Conservation (phyloP, 73 alveolate species). For the Tetrahymena elliotti region DNA sequence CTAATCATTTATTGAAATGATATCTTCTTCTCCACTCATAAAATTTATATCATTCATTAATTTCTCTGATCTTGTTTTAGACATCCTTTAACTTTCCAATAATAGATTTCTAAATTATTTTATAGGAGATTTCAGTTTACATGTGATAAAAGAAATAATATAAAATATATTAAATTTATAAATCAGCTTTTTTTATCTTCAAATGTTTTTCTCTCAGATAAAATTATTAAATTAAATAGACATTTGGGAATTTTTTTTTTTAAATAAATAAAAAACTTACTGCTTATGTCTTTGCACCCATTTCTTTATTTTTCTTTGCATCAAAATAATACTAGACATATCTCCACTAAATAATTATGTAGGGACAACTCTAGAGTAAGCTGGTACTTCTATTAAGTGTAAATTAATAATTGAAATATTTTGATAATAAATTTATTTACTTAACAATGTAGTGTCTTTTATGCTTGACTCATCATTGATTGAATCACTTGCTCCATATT, state of each 20-base stretch:
- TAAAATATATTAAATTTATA: no score
- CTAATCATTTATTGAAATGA: background rate
- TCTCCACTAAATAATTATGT: background rate
- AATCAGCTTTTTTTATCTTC: no score
- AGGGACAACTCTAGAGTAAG: background rate
- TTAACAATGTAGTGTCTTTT: background rate
- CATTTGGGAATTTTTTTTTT: background rate
- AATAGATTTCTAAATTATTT: background rate
- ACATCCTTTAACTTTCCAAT: background rate
- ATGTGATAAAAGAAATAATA: no score
- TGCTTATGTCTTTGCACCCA: background rate
- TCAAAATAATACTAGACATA: background rate
- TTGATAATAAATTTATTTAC: background rate
- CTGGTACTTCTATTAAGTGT: background rate
- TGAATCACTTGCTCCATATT: conserved; percentile 24
- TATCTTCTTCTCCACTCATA: background rate
- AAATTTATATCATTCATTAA: background rate
- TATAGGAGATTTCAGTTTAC: background rate
- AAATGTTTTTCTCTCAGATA: background rate
- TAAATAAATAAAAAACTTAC: background rate
- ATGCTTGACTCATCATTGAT: background rate
- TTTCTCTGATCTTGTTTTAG: background rate
- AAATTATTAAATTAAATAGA: background rate
- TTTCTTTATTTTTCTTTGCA: background rate
- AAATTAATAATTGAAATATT: background rate